A percentile compares a stretch with the other conserved stretches of the same genome.
Conservation (phyloP, 306 rosid species). For the Rubus idaeus region DNA sequence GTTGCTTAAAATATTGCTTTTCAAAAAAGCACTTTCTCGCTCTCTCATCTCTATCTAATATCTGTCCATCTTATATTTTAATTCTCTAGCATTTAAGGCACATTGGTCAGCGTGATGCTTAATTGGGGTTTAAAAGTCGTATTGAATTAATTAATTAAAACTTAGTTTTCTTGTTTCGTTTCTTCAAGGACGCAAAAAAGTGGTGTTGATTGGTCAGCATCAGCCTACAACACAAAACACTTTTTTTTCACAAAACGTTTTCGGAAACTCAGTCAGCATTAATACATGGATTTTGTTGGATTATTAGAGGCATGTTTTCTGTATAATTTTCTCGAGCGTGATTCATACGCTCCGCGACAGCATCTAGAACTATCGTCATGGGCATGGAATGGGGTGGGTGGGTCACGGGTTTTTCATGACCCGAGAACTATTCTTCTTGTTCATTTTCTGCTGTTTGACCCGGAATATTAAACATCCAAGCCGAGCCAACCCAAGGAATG, state of each 20-base stretch:
- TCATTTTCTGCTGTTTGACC: neutral
- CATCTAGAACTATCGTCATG: constrained; percentile 12
- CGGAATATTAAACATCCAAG: neutral
- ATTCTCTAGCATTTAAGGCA: too few relatives aligned
- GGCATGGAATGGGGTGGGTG: neutral
- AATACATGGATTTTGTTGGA: constrained; percentile 13
- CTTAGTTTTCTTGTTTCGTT: neutral
- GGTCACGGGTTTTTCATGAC: constrained; percentile 18
- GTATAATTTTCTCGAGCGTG: neutral
- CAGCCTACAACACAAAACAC: neutral
- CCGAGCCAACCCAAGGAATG: too few relatives aligned
- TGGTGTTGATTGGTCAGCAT: constrained; percentile 30
- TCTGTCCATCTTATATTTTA: too few relatives aligned
- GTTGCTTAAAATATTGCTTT: constrained; percentile 15
- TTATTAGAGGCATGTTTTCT: neutral
- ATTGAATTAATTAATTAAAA: neutral
- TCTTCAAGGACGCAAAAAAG: neutral
- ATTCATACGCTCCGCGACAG: neutral
- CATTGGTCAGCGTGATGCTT: constrained; percentile 21
- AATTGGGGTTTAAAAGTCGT: constrained; percentile 12
- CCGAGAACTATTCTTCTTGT: neutral
- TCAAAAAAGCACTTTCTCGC: constrained; percentile 25
- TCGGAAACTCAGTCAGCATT: constrained; percentile 24
- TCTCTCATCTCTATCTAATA: constrained; percentile 7
- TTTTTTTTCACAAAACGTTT: neutral